Percentiles rank a stretch among this genome's conserved stretches.
Conservation (phyloP, 2,329 filamentous ascomycete species). For the Aspergillus unguis region DNA sequence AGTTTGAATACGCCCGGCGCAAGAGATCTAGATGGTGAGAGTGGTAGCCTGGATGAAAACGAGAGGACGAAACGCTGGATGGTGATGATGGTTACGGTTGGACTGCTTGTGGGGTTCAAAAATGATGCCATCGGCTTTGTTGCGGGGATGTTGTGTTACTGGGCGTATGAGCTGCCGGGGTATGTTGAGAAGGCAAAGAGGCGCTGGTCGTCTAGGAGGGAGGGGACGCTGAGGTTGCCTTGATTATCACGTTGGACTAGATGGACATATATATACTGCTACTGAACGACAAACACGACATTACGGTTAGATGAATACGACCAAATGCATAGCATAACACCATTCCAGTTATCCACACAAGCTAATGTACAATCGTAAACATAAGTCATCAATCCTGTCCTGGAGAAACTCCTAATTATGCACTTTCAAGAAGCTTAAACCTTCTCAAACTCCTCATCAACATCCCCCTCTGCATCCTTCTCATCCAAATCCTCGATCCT, state of each 20-base stretch:
- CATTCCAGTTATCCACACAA: neutral
- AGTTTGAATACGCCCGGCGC: slow-evolving; percentile 74
- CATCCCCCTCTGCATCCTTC: neutral
- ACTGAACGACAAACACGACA: neutral
- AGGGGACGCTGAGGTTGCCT: slow-evolving; percentile 29
- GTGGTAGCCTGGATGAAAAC: slow-evolving; percentile 52
- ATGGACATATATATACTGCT: neutral
- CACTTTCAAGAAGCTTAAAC: neutral
- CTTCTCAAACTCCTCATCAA: slow-evolving; percentile 13
- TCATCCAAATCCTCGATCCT: slow-evolving; percentile 27
- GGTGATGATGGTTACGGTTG: slow-evolving; percentile 85
- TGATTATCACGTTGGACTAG: neutral
- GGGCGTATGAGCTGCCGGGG: slow-evolving; percentile 54
- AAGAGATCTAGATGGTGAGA: slow-evolving; percentile 44
- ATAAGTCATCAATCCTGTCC: too few relatives aligned
- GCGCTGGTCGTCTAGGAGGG: slow-evolving; percentile 19
- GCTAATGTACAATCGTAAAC: too few relatives aligned
- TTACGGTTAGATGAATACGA: neutral
- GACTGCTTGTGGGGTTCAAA: slow-evolving; percentile 75
- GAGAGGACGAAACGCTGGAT: slow-evolving; percentile 76
- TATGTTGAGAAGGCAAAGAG: slow-evolving; percentile 24
- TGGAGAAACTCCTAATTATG: too few relatives aligned
- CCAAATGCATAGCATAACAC: neutral
- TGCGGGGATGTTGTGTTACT: slow-evolving; percentile 76
- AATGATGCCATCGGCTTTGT: slow-evolving; percentile 88